These are phyloP conservation scores for Oryza nivara DNA, from an alignment of 176 grass and related monocot species.

Conservation along the genomic window DNA sequence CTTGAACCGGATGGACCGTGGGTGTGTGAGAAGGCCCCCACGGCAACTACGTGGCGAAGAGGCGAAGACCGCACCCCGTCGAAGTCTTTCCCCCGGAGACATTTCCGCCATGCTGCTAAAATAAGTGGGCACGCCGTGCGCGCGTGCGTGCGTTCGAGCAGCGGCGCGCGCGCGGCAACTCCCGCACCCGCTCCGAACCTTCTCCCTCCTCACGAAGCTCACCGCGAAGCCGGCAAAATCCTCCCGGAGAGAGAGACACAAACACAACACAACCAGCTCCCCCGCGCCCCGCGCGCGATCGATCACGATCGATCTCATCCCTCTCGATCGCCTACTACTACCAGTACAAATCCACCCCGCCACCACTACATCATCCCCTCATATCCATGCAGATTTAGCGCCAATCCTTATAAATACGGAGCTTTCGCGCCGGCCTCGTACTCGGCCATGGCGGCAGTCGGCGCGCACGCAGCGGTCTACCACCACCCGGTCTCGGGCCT, in stretches of 20 bases:
- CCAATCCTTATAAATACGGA: conserved; percentile 55
- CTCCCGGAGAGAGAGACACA: not conserved
- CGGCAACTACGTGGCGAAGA: conserved; percentile 47
- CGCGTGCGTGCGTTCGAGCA: conserved; percentile 15
- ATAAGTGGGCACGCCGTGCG: conserved; percentile 2
- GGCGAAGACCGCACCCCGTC: conserved; percentile 35
- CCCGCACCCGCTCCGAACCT: conserved; percentile 59
- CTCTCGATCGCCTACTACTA: not conserved
- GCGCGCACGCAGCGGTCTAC: conserved; percentile 55
- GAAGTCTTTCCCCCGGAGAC: conserved; percentile 29
- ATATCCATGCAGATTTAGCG: conserved; percentile 36
- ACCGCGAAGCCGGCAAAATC: conserved; percentile 44
- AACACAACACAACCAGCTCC: not conserved
- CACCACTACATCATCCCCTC: not conserved
- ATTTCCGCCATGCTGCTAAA: conserved; percentile 18
- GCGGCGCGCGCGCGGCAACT: conserved; percentile 33
- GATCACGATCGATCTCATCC: not conserved
- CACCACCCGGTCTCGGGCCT: conserved; percentile 26
- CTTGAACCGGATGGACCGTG: conserved; percentile 24
- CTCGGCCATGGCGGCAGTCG: conserved; percentile 63
- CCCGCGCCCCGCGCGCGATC: not conserved
- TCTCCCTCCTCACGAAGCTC: conserved; percentile 55
- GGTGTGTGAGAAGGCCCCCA: not conserved
- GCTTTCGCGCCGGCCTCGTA: conserved; percentile 25
- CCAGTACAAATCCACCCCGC: conserved; percentile 45